Evolutionary conservation across 2,329 filamentous ascomycete genomes (phyloP).

Genomic region (Colletotrichum godetiae): DNA sequence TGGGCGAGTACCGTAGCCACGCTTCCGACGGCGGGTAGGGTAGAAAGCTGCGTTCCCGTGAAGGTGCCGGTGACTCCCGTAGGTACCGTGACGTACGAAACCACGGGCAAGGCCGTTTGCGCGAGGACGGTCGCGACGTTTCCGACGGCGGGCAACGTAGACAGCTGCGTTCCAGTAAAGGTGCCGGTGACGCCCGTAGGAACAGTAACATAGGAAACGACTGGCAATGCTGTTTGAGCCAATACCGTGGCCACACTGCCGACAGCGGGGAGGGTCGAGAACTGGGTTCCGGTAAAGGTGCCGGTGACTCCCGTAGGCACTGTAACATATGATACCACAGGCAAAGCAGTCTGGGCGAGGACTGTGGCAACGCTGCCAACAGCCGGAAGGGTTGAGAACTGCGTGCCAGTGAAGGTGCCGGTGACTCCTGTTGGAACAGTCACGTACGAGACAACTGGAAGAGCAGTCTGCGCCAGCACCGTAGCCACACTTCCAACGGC

Average conservation of each 20-base stretch:
- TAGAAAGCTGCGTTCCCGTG: neutral
- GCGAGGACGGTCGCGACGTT: neutral
- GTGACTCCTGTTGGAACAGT: neutral
- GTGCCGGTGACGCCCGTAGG: neutral
- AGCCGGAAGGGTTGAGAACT: neutral
- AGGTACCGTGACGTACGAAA: neutral
- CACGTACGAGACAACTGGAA: neutral
- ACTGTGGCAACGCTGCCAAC: neutral
- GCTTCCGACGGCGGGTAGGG: neutral
- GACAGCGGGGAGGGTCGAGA: neutral
- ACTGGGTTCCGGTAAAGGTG: constrained; percentile 4
- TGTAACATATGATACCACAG: neutral
- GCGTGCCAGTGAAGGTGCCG: constrained; percentile 11
- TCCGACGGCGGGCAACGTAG: neutral
- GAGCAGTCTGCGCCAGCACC: neutral
- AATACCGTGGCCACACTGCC: neutral
- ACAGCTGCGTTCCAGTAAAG: constrained; percentile 1
- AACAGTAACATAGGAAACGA: neutral
- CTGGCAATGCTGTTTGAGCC: neutral
- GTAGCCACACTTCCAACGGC: neutral
- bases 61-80: constrained; percentile 6
- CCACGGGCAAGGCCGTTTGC: neutral
- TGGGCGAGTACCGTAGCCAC: neutral
- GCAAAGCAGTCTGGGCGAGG: neutral
- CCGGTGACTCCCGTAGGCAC: neutral